Evolutionary conservation across 805 yeast genomes (phyloP).

Genomic region (Maudiozyma barnettii): DNA sequence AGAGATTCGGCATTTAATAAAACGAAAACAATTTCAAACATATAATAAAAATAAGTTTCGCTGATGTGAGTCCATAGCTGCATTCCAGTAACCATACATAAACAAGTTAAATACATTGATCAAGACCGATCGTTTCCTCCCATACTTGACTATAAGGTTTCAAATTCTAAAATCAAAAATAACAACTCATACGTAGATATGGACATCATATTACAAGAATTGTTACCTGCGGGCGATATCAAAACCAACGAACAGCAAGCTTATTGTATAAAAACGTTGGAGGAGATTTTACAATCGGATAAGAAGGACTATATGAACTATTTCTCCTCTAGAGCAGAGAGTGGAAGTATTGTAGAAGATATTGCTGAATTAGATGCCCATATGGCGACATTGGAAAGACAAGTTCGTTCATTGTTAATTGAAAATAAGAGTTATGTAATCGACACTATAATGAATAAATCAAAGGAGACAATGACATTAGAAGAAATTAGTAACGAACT

Average conservation of each 20-base stretch:
- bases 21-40: too few species aligned
- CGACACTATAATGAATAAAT: constrained; percentile 34
- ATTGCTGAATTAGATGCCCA: constrained; percentile 61
- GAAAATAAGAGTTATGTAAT: constrained; percentile 32
- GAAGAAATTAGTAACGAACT: constrained; percentile 14
- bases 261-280: constrained; percentile 29
- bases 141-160: too few species aligned
- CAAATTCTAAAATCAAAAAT: too few species aligned
- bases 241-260: constrained; percentile 5
- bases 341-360: constrained; percentile 43
- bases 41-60: too few species aligned
- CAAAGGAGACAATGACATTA: constrained; percentile 10
- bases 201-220: constrained; percentile 4
- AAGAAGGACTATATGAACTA: constrained; percentile 36
- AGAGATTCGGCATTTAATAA: too few species aligned
- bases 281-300: constrained; percentile 39
- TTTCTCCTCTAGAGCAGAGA: constrained; percentile 32
- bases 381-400: constrained; percentile 39
- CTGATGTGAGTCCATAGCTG: too few species aligned
- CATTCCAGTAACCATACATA: too few species aligned
- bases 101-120: background rate
- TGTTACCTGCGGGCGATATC: background rate
- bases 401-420: constrained; percentile 33
- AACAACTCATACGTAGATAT: background rate
- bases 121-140: too few species aligned